phyloP scores from a whole-genome alignment of 805 yeast genomes.

The Yarrowia bubula region DNA sequence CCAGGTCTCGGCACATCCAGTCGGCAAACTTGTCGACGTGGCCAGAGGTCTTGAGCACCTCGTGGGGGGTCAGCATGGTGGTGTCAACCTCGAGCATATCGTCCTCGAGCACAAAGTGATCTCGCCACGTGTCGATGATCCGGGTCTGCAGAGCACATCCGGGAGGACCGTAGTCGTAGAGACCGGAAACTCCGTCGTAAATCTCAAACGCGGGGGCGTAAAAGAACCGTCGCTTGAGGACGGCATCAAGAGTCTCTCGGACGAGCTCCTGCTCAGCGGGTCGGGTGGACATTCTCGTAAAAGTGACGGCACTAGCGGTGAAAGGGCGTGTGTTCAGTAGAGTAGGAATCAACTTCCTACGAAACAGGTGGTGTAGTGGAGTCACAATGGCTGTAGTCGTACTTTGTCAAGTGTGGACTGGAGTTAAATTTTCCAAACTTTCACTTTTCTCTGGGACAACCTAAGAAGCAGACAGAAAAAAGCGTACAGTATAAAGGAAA shows the following conservation, averaged over 20 bases:
- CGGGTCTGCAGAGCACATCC: constrained; percentile 98
- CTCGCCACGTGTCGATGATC: constrained; percentile 92
- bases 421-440: constrained; percentile 27
- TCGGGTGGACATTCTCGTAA: constrained; percentile 31
- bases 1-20: constrained; percentile 96
- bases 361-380: constrained; percentile 5
- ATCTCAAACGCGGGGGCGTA: constrained; percentile 97
- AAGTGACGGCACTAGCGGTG: background rate
- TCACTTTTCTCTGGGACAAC: background rate
- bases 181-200: constrained; percentile 97
- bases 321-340: background rate
- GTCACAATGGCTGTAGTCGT: constrained; percentile 26
- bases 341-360: constrained; percentile 24
- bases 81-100: constrained; percentile 99
- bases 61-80: constrained; percentile 96
- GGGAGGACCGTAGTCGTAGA: constrained; percentile 99
- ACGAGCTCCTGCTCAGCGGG: constrained; percentile 47
- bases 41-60: constrained; percentile 97
- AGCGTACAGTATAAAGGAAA: background rate
- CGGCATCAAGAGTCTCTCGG: constrained; percentile 86
- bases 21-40: constrained; percentile 99
- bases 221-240: constrained; percentile 91
- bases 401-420: constrained; percentile 5
- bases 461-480: no score
- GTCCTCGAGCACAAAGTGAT: constrained; percentile 94